These are phyloP conservation scores for Bryoerythrophyllum caledonicum DNA, from an alignment of 225 moss, liverwort and hornwort genomes.

Conservation along the genomic window DNA sequence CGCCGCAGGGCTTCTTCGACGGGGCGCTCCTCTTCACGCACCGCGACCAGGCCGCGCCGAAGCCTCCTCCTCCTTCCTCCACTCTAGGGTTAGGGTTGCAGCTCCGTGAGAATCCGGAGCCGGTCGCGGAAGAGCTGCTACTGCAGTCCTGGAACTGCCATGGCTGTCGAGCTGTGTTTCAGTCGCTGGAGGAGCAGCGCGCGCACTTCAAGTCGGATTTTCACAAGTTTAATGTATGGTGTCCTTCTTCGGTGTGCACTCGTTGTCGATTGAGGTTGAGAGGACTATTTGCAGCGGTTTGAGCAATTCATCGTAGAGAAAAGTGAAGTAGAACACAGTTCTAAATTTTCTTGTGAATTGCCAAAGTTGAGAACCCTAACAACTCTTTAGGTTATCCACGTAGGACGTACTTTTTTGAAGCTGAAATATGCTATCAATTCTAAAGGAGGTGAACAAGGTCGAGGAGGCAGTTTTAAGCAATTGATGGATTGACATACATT, in stretches of 20 bases:
- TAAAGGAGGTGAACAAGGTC: background rate
- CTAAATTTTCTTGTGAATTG: background rate
- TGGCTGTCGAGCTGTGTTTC: constrained; percentile 70
- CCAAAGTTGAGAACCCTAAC: background rate
- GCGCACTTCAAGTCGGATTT: constrained; percentile 88
- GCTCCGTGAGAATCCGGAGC: constrained; percentile 12
- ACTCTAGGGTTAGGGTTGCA: constrained; percentile 40
- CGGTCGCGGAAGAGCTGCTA: constrained; percentile 7
- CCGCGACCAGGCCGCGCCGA: constrained; percentile 30
- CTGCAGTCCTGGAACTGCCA: constrained; percentile 71
- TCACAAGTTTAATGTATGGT: constrained; percentile 78
- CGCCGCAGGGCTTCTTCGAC: constrained; percentile 59
- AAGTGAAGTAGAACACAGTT: background rate
- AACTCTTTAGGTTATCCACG: background rate
- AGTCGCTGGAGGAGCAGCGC: constrained; percentile 81
- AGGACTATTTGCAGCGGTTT: background rate
- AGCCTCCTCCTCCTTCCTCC: background rate
- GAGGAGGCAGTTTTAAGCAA: background rate
- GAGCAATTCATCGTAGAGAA: background rate
- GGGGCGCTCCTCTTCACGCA: constrained; percentile 48
- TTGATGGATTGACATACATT: background rate
- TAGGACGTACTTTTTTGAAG: background rate
- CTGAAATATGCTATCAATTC: background rate
- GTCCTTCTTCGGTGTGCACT: background rate
- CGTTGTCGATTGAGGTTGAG: background rate